Percentiles rank a stretch among this genome's conserved stretches.
phyloP scores from a whole-genome alignment of 495 filamentous ascomycete genomes.

The Aspergillus kassunensis region DNA sequence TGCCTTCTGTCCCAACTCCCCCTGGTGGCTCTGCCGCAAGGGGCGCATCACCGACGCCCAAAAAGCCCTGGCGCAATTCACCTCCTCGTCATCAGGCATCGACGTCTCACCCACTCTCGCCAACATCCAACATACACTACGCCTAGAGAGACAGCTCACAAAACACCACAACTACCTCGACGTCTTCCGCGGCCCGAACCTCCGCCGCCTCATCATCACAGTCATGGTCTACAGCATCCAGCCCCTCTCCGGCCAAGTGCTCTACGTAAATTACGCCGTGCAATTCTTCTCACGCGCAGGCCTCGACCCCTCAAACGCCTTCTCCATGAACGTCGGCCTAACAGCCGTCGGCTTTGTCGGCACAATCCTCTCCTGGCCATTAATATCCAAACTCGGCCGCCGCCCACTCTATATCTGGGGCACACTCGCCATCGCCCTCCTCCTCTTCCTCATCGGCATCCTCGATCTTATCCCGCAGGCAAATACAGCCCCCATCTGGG shows the following conservation, averaged over 20 bases:
- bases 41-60: constrained; percentile 42
- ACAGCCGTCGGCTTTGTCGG: constrained; percentile 64
- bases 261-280: constrained; percentile 29
- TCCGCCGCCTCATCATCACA: constrained; percentile 39
- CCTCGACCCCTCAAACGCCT: constrained; percentile 50
- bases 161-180: constrained; percentile 34
- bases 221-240: neutral
- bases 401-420: constrained; percentile 51
- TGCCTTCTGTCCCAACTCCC: constrained; percentile 43
- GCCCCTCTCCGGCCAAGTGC: constrained; percentile 23
- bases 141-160: constrained; percentile 28
- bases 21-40: constrained; percentile 43
- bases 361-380: constrained; percentile 59
- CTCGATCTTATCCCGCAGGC: constrained; percentile 44
- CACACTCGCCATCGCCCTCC: constrained; percentile 39
- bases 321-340: constrained; percentile 60
- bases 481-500: constrained; percentile 26
- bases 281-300: constrained; percentile 58
- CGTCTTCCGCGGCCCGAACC: constrained; percentile 37
- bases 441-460: constrained; percentile 56
- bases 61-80: constrained; percentile 26
- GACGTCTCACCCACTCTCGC: constrained; percentile 16
- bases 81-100: neutral
- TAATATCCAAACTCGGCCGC: constrained; percentile 56
- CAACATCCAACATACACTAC: constrained; percentile 42